Conservation (phyloP, 768 basidiomycete species). For the Trametes cubensis region DNA sequence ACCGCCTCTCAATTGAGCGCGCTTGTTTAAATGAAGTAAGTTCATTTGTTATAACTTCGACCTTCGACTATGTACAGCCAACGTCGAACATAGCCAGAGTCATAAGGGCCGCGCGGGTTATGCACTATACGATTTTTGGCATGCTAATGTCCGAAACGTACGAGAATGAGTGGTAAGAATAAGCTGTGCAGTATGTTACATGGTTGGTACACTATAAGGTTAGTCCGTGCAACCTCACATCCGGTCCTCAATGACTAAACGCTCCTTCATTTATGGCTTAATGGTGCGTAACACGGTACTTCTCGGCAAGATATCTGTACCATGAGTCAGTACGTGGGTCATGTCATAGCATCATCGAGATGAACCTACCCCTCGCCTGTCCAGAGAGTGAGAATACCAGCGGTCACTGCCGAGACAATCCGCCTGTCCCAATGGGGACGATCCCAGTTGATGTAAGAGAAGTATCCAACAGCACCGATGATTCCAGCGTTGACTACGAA, state of each 20-base stretch:
- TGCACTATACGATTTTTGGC: too few species aligned
- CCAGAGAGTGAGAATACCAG: constrained; percentile 62
- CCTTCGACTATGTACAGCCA: too few species aligned
- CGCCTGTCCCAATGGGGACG: constrained; percentile 65
- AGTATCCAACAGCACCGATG: constrained; percentile 64
- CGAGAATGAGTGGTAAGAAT: too few species aligned
- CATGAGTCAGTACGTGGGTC: background rate
- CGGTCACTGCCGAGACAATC: constrained; percentile 56
- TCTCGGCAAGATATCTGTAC: constrained; percentile 44
- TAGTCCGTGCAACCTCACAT: background rate
- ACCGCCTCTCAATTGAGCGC: background rate
- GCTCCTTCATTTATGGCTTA: constrained; percentile 4
- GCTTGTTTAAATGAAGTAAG: too few species aligned
- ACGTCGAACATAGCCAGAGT: too few species aligned
- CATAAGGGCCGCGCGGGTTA: too few species aligned
- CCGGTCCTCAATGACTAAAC: background rate
- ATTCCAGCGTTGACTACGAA: constrained; percentile 64
- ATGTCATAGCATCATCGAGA: background rate
- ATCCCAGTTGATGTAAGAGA: constrained; percentile 68
- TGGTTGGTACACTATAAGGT: background rate
- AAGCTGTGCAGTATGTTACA: constrained; percentile 13
- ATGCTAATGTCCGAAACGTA: too few species aligned
- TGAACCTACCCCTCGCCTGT: constrained; percentile 65
- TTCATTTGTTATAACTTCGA: too few species aligned
- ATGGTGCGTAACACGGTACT: constrained; percentile 38